phyloP scores from a whole-genome alignment of 2,329 filamentous ascomycete species.

The Alternaria sp. region DNA sequence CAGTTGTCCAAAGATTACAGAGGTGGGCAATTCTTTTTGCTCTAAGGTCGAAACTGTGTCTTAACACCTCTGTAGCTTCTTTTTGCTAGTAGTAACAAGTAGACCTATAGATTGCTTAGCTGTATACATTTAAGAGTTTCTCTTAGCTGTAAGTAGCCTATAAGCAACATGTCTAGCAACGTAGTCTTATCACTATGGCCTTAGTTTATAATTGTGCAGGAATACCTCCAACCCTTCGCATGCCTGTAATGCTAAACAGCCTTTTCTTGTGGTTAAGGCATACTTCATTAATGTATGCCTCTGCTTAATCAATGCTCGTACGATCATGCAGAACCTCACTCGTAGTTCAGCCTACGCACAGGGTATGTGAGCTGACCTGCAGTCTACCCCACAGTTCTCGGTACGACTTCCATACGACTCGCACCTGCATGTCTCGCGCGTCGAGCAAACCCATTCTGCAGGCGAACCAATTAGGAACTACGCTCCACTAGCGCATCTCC shows the following conservation, averaged over 20 bases:
- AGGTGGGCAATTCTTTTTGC: background rate
- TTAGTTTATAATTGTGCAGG: background rate
- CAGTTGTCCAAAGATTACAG: background rate
- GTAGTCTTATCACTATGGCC: background rate
- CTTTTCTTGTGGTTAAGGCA: too few relatives aligned
- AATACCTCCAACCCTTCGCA: background rate
- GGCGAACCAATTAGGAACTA: slow-evolving; percentile 12
- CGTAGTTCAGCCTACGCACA: background rate
- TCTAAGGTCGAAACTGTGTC: background rate
- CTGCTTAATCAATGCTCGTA: background rate
- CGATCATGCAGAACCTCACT: background rate
- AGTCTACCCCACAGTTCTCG: slow-evolving; percentile 5
- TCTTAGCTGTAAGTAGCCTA: background rate
- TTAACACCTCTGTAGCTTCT: too few relatives aligned
- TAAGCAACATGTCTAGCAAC: background rate
- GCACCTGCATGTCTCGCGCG: slow-evolving; percentile 16
- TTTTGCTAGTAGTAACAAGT: background rate
- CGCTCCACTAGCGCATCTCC: slow-evolving; percentile 26
- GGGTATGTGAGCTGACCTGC: slow-evolving; percentile 3
- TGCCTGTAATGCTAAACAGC: background rate
- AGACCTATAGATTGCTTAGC: too few relatives aligned
- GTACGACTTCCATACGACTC: slow-evolving; percentile 11
- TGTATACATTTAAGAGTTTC: background rate
- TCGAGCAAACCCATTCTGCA: slow-evolving; percentile 10
- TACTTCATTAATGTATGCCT: background rate